A percentile compares a stretch with the other conserved stretches of the same genome.
Conservation (phyloP, 768 basidiomycete genomes). For the Mycena polygramma region DNA sequence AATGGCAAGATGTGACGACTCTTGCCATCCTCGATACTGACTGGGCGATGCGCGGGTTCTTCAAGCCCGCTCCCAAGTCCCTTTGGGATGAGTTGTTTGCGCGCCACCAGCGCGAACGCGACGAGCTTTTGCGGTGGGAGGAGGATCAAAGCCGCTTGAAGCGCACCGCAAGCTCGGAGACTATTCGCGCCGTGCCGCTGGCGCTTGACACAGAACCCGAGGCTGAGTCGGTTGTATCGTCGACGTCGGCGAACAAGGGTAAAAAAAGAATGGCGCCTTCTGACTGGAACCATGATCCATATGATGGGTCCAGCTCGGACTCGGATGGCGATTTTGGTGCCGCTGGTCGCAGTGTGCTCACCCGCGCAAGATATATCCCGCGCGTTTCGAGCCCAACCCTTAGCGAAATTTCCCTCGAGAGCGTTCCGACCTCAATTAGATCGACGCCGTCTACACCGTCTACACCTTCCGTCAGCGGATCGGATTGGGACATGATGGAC, state of each 20-base stretch:
- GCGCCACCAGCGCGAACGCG: slow-evolving; percentile 70
- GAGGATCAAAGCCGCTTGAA: slow-evolving; percentile 45
- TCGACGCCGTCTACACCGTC: too few relatives aligned
- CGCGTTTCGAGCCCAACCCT: slow-evolving; percentile 15
- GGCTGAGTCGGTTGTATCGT: not conserved
- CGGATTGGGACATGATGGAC: slow-evolving; percentile 34
- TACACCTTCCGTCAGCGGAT: slow-evolving; percentile 1
- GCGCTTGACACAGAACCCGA: slow-evolving; percentile 8
- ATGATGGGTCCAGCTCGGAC: slow-evolving; percentile 27
- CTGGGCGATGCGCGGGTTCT: slow-evolving; percentile 57
- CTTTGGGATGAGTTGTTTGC: slow-evolving; percentile 75
- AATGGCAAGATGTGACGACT: slow-evolving; percentile 74
- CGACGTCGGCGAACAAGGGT: slow-evolving; percentile 22
- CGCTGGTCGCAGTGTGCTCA: not conserved
- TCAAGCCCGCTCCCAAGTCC: slow-evolving; percentile 51
- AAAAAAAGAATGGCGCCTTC: slow-evolving; percentile 10
- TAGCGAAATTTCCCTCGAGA: slow-evolving; percentile 24
- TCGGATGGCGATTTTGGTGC: slow-evolving; percentile 24
- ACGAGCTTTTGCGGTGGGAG: slow-evolving; percentile 69
- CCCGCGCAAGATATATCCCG: not conserved
- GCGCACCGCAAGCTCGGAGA: slow-evolving; percentile 58
- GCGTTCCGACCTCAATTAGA: slow-evolving; percentile 15
- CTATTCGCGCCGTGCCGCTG: slow-evolving; percentile 46
- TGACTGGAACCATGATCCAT: slow-evolving; percentile 7
- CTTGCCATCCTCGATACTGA: slow-evolving; percentile 74